Evolutionary conservation across 2,329 filamentous ascomycete genomes (phyloP).

Genomic region (Hansfordia pulvinata): DNA sequence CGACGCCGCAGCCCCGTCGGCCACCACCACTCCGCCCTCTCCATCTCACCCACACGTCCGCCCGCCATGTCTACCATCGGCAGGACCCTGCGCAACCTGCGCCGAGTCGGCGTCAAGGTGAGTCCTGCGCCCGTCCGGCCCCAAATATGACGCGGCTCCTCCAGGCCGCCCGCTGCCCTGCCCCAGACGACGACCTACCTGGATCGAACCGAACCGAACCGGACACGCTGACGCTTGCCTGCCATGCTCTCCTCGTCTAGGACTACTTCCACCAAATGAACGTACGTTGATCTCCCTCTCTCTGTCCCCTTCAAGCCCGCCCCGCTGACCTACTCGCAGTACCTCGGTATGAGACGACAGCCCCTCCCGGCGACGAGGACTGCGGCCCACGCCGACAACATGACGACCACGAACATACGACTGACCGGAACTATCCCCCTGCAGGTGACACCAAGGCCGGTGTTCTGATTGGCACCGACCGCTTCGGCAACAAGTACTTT

Average conservation of each 20-base stretch:
- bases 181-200: too few species aligned
- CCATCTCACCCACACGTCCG: too few species aligned
- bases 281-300: constrained; percentile 38
- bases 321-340: constrained; percentile 23
- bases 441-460: constrained; percentile 94
- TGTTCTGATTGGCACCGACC: constrained; percentile 69
- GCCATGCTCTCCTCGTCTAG: constrained; percentile 35
- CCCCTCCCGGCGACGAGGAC: background rate
- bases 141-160: too few species aligned
- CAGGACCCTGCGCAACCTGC: constrained; percentile 76
- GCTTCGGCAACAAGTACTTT: constrained; percentile 94
- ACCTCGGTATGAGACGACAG: constrained; percentile 33
- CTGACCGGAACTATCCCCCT: too few species aligned
- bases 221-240: background rate
- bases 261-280: constrained; percentile 88
- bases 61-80: constrained; percentile 76
- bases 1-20: too few species aligned
- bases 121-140: constrained; percentile 10
- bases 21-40: too few species aligned
- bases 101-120: constrained; percentile 81
- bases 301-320: constrained; percentile 10
- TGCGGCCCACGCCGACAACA: background rate
- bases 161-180: too few species aligned
- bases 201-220: too few species aligned
- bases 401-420: constrained; percentile 1